Conservation (phyloP, 1,284 basidiomycete genomes). For the Trichosporon ovoides region DNA sequence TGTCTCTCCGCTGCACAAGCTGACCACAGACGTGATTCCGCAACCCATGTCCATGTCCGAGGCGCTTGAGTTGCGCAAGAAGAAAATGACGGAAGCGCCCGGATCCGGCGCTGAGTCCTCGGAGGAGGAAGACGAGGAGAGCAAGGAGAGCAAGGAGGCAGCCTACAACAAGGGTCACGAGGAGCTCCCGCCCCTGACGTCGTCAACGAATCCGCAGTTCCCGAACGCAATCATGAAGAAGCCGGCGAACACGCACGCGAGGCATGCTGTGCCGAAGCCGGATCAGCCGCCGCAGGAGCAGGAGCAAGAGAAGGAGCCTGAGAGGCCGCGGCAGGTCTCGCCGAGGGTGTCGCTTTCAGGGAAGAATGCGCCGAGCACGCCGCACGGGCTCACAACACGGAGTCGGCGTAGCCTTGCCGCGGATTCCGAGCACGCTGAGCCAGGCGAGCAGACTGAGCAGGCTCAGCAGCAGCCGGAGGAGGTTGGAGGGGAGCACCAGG, state of each 20-base stretch:
- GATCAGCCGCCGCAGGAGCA: neutral
- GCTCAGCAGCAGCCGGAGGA: neutral
- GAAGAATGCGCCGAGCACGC: constrained; percentile 17
- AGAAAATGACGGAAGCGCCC: constrained; percentile 20
- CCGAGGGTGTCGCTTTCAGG: constrained; percentile 19
- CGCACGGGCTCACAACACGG: neutral
- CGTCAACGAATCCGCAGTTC: constrained; percentile 41
- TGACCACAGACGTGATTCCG: constrained; percentile 38
- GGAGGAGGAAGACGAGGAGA: constrained; percentile 1
- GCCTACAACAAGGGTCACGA: constrained; percentile 20
- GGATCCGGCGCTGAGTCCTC: neutral
- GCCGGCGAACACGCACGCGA: constrained; percentile 39
- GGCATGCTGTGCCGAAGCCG: constrained; percentile 13
- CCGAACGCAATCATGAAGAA: constrained; percentile 42
- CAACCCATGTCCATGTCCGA: constrained; percentile 40
- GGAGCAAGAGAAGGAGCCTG: constrained; percentile 3
- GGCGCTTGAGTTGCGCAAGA: constrained; percentile 37
- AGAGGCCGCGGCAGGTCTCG: neutral
- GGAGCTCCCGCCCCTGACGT: constrained; percentile 35
- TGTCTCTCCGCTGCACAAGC: too few relatives aligned
- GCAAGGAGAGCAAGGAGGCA: neutral
- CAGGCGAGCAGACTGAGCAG: neutral
- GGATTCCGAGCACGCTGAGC: neutral
- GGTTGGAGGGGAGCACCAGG: neutral
- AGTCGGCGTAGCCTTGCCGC: neutral